Evolutionary conservation across 257 asterid genomes (phyloP).

Genomic region (Fraxinus americana): DNA sequence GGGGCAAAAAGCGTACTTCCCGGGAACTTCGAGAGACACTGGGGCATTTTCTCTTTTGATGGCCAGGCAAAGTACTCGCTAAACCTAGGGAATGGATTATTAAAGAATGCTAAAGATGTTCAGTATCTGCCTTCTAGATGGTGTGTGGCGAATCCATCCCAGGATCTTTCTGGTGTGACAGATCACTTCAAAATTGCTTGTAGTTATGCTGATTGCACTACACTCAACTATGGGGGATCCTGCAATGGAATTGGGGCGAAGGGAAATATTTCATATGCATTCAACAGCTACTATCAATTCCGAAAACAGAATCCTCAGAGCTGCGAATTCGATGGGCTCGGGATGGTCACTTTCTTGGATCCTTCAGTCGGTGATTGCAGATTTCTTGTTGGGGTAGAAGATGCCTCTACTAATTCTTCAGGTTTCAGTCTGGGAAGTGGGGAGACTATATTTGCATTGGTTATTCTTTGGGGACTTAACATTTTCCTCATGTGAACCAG

Average conservation of each 20-base stretch:
- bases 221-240: constrained; percentile 87
- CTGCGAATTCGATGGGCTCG: constrained; percentile 94
- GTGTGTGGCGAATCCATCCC: constrained; percentile 82
- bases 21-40: constrained; percentile 88
- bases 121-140: constrained; percentile 85
- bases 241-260: constrained; percentile 73
- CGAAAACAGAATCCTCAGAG: constrained; percentile 76
- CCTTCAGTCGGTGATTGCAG: constrained; percentile 84
- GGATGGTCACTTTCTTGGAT: constrained; percentile 88
- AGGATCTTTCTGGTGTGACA: constrained; percentile 63
- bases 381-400: constrained; percentile 85
- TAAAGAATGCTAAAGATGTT: constrained; percentile 73
- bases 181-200: constrained; percentile 78
- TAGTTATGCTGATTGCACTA: constrained; percentile 86
- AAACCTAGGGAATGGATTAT: constrained; percentile 70
- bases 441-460: constrained; percentile 22
- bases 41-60: constrained; percentile 95
- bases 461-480: constrained; percentile 43
- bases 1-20: constrained; percentile 85
- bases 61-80: constrained; percentile 86
- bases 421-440: constrained; percentile 34
- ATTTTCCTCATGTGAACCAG: constrained; percentile 35
- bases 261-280: constrained; percentile 87
- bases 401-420: constrained; percentile 29
- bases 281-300: constrained; percentile 85